Evolutionary conservation across 2,329 filamentous ascomycete genomes (phyloP).

Genomic region (Microsporum ferrugineum): DNA sequence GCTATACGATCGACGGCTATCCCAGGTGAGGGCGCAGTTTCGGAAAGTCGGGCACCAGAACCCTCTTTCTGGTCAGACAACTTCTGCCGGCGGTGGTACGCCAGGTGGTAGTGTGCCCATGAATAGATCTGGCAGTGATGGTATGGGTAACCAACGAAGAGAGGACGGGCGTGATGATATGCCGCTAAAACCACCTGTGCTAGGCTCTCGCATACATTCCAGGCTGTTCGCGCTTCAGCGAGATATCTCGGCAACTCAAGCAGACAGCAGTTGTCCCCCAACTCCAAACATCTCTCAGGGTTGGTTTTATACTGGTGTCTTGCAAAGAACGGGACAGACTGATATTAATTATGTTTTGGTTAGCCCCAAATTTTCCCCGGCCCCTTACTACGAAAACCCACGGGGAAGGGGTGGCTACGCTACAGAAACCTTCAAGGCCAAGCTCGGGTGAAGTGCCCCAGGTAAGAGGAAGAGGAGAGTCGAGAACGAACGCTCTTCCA

Average conservation of each 20-base stretch:
- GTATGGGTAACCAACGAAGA: constrained; percentile 15
- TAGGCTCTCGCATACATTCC: constrained; percentile 31
- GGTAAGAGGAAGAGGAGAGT: neutral
- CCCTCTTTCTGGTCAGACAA: constrained; percentile 27
- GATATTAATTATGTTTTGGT: neutral
- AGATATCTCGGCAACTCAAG: neutral
- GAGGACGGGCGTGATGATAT: neutral
- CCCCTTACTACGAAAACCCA: neutral
- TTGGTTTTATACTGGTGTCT: neutral
- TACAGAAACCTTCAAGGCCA: neutral
- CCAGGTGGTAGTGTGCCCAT: constrained; percentile 25
- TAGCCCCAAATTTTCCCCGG: constrained; percentile 5
- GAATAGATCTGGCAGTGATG: constrained; percentile 24
- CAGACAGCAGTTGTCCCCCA: neutral
- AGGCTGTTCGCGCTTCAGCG: constrained; percentile 20
- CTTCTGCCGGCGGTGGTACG: constrained; percentile 32
- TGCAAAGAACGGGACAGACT: neutral
- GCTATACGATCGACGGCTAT: constrained; percentile 81
- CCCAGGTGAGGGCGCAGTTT: constrained; percentile 83
- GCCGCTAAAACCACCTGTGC: neutral
- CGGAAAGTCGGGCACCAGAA: constrained; percentile 46
- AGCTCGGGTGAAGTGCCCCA: constrained; percentile 12
- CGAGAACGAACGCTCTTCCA: constrained; percentile 11
- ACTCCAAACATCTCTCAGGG: constrained; percentile 1
- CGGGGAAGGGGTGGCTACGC: neutral